A percentile compares a stretch with the other conserved stretches of the same genome.
Evolutionary conservation across 2,329 filamentous ascomycete species (phyloP).

Genomic region (Penicillium expansum): DNA sequence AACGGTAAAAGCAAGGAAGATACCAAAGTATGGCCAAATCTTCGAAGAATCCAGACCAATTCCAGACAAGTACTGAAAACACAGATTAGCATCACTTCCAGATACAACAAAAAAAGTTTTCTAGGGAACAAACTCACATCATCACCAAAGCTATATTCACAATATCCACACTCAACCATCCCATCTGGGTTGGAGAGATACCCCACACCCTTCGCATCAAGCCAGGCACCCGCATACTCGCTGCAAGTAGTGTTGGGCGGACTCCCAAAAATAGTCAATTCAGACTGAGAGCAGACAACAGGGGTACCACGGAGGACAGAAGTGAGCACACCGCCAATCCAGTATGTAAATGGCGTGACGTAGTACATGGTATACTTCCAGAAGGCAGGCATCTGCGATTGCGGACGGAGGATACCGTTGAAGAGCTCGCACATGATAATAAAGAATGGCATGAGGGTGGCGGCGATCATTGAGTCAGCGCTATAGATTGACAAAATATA

Average conservation of each 20-base stretch:
- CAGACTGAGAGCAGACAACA: conserved; percentile 61
- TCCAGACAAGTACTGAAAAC: conserved; percentile 29
- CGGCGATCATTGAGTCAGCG: conserved; percentile 65
- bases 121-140: conserved; percentile 26
- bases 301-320: conserved; percentile 66
- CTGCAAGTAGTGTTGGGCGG: conserved; percentile 67
- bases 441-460: conserved; percentile 76
- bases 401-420: conserved; percentile 80
- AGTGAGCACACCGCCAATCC: conserved; percentile 75
- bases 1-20: conserved; percentile 34
- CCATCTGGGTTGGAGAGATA: conserved; percentile 64
- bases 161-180: conserved; percentile 71
- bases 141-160: conserved; percentile 59
- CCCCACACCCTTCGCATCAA: conserved; percentile 62
- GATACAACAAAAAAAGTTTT: too few relatives aligned
- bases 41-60: conserved; percentile 34
- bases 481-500: conserved; percentile 13
- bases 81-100: conserved; percentile 1
- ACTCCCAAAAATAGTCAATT: conserved; percentile 67
- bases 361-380: conserved; percentile 80
- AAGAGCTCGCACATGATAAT: conserved; percentile 81
- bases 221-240: conserved; percentile 70
- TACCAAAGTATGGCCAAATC: conserved; percentile 37
- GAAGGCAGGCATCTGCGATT: conserved; percentile 71
- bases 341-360: conserved; percentile 79